A percentile compares a stretch with the other conserved stretches of the same genome.
phyloP scores from a whole-genome alignment of 1,284 basidiomycete genomes.

The Austroboletus niveus region DNA sequence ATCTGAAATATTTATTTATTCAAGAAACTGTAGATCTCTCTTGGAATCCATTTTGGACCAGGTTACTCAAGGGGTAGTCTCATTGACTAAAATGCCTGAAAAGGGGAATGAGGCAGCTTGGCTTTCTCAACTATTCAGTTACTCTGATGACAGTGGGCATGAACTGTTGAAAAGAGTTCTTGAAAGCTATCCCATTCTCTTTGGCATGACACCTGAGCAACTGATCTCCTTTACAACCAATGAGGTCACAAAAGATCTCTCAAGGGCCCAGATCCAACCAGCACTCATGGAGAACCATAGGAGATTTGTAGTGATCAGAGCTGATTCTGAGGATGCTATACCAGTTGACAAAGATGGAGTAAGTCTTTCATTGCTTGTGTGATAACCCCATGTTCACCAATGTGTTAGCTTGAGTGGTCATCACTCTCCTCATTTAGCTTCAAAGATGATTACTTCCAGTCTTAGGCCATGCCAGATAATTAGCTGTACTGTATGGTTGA shows the following conservation, averaged over 20 bases:
- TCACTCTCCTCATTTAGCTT: conserved; percentile 38
- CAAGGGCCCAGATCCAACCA: conserved; percentile 45
- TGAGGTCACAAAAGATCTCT: conserved; percentile 24
- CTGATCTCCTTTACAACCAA: conserved; percentile 16
- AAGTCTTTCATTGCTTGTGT: conserved; percentile 14
- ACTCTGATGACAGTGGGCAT: conserved; percentile 4
- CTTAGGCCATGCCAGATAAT: conserved; percentile 4
- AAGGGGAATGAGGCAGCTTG: conserved; percentile 12
- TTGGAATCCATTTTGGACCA: conserved; percentile 26
- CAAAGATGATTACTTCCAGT: conserved; percentile 39
- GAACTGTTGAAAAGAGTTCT: conserved; percentile 20
- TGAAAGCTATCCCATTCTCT: conserved; percentile 1
- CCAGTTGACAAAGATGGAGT: conserved; percentile 34
- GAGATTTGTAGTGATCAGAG: conserved; percentile 57
- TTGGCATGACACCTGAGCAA: conserved; percentile 19
- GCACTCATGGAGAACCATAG: conserved; percentile 55
- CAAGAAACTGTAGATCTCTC: conserved; percentile 10
- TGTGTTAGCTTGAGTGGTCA: conserved; percentile 39
- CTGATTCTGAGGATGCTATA: conserved; percentile 31
- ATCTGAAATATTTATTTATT: background rate
- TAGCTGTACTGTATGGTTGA: background rate
- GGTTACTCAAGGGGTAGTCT: conserved; percentile 20
- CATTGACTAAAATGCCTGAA: conserved; percentile 20
- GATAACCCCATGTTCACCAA: conserved; percentile 3
- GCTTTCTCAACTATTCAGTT: conserved; percentile 18